These are phyloP conservation scores for Diaporthe amygdali DNA, from an alignment of 2,329 filamentous ascomycete genomes.

Conservation along the genomic window DNA sequence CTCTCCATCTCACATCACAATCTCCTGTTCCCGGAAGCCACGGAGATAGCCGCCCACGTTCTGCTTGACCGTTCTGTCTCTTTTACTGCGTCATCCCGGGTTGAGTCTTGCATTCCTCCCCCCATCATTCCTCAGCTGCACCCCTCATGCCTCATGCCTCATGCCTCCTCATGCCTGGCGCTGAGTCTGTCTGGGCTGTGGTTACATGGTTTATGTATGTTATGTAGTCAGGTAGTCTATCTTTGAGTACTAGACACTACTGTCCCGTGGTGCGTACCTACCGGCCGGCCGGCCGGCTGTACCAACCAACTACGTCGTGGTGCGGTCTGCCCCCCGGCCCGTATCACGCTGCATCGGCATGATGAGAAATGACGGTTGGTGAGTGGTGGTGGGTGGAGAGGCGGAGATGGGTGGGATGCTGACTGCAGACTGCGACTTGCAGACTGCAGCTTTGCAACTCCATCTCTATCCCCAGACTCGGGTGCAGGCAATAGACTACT, in stretches of 20 bases:
- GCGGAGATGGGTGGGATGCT: background rate
- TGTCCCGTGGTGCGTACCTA: too few species aligned
- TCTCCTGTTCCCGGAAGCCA: conserved; percentile 4
- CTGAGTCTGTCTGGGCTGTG: background rate
- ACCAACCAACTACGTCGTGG: background rate
- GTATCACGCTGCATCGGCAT: background rate
- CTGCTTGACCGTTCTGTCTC: background rate
- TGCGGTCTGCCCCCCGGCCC: background rate
- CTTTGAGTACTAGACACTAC: too few species aligned
- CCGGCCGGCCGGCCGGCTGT: background rate
- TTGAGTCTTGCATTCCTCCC: background rate
- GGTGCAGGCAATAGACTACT: too few species aligned
- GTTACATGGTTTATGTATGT: background rate
- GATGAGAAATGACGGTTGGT: conserved; percentile 2
- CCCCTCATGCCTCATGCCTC: background rate
- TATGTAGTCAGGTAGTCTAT: too few species aligned
- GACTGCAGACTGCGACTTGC: background rate
- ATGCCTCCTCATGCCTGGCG: background rate
- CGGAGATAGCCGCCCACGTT: conserved; percentile 1
- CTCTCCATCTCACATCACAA: conserved; percentile 17
- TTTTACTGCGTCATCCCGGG: background rate
- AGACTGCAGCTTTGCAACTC: background rate
- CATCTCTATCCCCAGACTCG: background rate
- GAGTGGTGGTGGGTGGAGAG: background rate
- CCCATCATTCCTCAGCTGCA: too few species aligned